Evolutionary conservation across 495 filamentous ascomycete species (phyloP), one percentile per base, ranked within the genome.

Genomic region (Evansstolkia leycettana): DNA sequence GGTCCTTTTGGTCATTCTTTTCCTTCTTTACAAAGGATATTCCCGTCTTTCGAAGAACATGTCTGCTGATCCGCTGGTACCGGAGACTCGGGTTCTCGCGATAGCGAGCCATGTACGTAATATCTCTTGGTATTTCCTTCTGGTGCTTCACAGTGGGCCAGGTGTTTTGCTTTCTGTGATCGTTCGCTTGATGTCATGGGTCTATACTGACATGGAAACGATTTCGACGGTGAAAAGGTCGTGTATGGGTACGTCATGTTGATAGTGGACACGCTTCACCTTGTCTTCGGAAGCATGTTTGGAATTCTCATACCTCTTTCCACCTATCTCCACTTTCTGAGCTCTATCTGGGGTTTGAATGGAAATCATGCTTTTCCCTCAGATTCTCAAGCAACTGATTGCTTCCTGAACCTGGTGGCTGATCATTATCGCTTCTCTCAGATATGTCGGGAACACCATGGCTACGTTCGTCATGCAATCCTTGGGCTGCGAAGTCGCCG

Each of bases 391-490:
- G n/a, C n/a, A n/a, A n/a, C n/a, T n/a, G n/a, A n/a, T n/a, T n/a
- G n/a, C n/a, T 23, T 23, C 20, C 9, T 23, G 20, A 9, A 23
- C 4, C 20, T 23, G 20, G 20, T 9, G 20, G 9, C 20, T 23
- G 20, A 23, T 9, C n/a, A n/a, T n/a, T n/a, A n/a, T n/a, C n/a
- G n/a, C n/a, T n/a, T n/a, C n/a, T n/a, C n/a, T n/a, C 42, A 98
- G 90, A 46, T 84, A 94, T 74, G 90, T 98, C 50, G 90, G 90
- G 24, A 98, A 98, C 51, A 86, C 84, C 47, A 94, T 96, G 67
- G 86, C 86, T 26, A 80, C 81, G 1, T 89, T 93, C 42, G 83
- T 84, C 50, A 78, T 98, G 72, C 89, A 96, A 55, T 75, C 80
- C 1, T 65, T 96, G 39, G 90, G 90, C 27, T 93, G 87, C 51